phyloP scores from a whole-genome alignment of 441 rosid species.

The Eruca vesicaria region DNA sequence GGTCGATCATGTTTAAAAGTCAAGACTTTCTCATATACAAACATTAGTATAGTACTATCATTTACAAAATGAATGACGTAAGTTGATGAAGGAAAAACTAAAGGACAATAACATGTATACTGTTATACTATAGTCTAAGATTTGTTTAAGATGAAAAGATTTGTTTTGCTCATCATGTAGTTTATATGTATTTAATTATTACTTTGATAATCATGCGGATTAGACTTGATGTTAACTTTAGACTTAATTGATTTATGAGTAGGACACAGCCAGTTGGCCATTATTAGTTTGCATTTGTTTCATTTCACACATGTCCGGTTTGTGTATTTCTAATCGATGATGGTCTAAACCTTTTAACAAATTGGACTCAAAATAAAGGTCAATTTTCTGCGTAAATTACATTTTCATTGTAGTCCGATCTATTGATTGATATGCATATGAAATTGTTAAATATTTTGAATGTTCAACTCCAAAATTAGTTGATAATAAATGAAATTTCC shows the following conservation, averaged over 20 bases:
- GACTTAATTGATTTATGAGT: neutral
- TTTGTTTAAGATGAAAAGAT: neutral
- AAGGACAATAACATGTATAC: slow-evolving; percentile 11
- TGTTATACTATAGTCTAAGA: neutral
- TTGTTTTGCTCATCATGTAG: neutral
- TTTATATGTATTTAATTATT: neutral
- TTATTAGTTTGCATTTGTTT: neutral
- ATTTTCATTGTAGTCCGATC: too few relatives aligned
- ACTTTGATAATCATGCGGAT: slow-evolving; percentile 22
- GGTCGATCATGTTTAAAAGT: neutral
- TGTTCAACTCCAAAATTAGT: too few relatives aligned
- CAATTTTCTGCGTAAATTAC: too few relatives aligned
- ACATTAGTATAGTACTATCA: neutral
- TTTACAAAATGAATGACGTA: slow-evolving; percentile 12
- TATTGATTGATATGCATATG: too few relatives aligned
- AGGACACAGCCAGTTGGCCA: slow-evolving; percentile 10
- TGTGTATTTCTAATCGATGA: too few relatives aligned
- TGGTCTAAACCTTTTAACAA: too few relatives aligned
- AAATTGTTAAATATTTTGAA: too few relatives aligned
- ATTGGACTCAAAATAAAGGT: too few relatives aligned
- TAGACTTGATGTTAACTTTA: slow-evolving; percentile 17
- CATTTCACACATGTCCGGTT: too few relatives aligned
- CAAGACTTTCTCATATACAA: neutral
- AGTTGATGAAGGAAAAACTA: neutral
- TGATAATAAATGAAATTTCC: too few relatives aligned